phyloP scores from a whole-genome alignment of 1,284 basidiomycete species.

The Mrakiaceae sp. region DNA sequence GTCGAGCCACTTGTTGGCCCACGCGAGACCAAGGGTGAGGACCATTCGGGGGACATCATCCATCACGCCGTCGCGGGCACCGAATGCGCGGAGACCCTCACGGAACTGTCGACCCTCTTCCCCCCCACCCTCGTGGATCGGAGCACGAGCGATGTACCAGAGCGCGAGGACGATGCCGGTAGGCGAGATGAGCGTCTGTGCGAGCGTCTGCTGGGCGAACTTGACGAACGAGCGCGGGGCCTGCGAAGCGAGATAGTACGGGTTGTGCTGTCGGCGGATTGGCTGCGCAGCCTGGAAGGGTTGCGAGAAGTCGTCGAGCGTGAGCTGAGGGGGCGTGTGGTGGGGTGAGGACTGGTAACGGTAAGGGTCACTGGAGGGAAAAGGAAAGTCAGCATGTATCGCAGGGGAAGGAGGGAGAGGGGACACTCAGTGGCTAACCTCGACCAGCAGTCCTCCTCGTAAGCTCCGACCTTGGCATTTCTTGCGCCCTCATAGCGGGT shows the following conservation, averaged over 20 bases:
- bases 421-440: neutral
- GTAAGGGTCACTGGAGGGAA: neutral
- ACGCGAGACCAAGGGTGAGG: constrained; percentile 70
- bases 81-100: constrained; percentile 34
- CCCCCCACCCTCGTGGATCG: constrained; percentile 46
- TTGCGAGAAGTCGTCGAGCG: constrained; percentile 11
- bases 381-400: neutral
- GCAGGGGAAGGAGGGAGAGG: neutral
- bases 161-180: constrained; percentile 65
- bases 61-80: constrained; percentile 29
- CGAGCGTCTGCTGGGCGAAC: constrained; percentile 27
- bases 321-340: constrained; percentile 10
- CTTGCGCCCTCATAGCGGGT: constrained; percentile 7
- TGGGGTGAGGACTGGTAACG: neutral
- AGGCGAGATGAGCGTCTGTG: constrained; percentile 58
- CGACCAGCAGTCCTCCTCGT: constrained; percentile 9
- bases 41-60: constrained; percentile 38
- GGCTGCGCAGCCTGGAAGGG: neutral
- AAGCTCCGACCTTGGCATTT: constrained; percentile 5
- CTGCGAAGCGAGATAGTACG: constrained; percentile 17
- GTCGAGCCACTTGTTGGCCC: constrained; percentile 85
- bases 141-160: constrained; percentile 70
- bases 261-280: constrained; percentile 15
- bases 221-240: constrained; percentile 21
- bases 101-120: constrained; percentile 52